Base-by-base conservation (phyloP, 2,329 filamentous ascomycete genomes). In the Colletotrichum tabaci region DNA sequence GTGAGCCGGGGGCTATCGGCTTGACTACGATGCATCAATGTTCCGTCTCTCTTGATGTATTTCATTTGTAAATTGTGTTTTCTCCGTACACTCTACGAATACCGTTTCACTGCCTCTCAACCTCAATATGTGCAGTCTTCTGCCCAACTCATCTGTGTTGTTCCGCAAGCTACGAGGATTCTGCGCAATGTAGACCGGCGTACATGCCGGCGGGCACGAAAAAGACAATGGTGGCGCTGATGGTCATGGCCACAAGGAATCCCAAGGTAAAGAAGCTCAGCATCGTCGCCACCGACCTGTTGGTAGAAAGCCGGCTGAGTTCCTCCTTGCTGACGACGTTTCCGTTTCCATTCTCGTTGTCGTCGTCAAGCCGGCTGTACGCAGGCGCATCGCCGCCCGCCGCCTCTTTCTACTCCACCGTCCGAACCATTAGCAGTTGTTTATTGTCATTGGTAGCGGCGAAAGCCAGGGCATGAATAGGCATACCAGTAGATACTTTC, bases 181-280 rank as follows among this genome's bases (percentile, higher is more conserved):
- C 15, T 15, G 8, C 8, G n/a, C 7, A 49, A 13, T 23, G 10
- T n/a, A 49, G n/a, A 23, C 47, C 18, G 4, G 8, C n/a, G 18
- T 49, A 49, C 49, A 26, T 16, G 4, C 21, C 23, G 30, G 35
- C 2, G 8, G 47, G 47, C 46, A 52, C 38, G 35, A 63, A 12
- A 10, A 63, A 63, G 8, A 49, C 15, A 21, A 63, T 44, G n/a
- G 49, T 26, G 21, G 61, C 61, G 16, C 61, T 63, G 12, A 21
- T 53, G 2, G 47, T 26, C 35, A 63, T 53, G 2, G 47, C 49
- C 15, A 63, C 30, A 2, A 63, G 30, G 5, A 44, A 53, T 42
- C 61, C 61, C 47, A 53, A n/a, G n/a, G 21, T 9, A 18, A 63
- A 63, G 21, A 63, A 63, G 49, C 61, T 42, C n/a, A 53, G 9